Evolutionary conservation across 2,329 filamentous ascomycete species (phyloP), one percentile per base, ranked within the genome.

Genomic region (Colletotrichum sp.): DNA sequence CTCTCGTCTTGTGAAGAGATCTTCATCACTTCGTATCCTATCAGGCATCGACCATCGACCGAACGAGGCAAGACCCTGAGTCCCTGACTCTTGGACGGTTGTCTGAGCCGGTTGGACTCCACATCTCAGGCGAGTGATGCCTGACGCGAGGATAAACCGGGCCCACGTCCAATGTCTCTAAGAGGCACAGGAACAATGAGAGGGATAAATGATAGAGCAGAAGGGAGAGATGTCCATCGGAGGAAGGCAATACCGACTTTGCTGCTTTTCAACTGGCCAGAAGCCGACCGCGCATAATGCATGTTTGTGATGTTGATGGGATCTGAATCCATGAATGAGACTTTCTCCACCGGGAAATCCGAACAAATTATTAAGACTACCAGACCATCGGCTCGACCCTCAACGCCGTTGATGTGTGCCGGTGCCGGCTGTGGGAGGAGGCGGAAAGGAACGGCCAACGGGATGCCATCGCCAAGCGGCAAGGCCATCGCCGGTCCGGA

Each of bases 51-150:
- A 60, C 18, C 44, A 16, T 65, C 49, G 15, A 36, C 57, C 65
- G 10, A 74, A 73, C 44, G 28, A 73, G 74, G 73, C 57, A 73
- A 44, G 70, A 76, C 73, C 73, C 73, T 69, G 70, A 60, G 39
- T 52, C 57, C 70, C 72, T 76, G 60, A 36, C 44, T 69, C 28
- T 64, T 69, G 34, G 70, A 65, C 64, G 49, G 64, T 69, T 69
- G 32, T 52, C 44, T 34, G 12, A 49, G 26, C 65, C 59, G 28
- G 26, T 7, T 18, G 13, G 28, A 26, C 63, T 67, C 74, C 74
- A 69, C 74, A 66, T 16, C 24, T 69, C 65, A 44, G 65, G 44
- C 28, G 64, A 76, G 24, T 28, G 55, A 72, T 72, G 73, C 73
- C 73, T 69, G 64, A 39, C 64, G 49, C 64, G 55, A 62, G 59